A percentile compares a stretch with the other conserved stretches of the same genome.
Evolutionary conservation across 2,329 filamentous ascomycete species (phyloP).

Genomic region (Venturia nashicola): DNA sequence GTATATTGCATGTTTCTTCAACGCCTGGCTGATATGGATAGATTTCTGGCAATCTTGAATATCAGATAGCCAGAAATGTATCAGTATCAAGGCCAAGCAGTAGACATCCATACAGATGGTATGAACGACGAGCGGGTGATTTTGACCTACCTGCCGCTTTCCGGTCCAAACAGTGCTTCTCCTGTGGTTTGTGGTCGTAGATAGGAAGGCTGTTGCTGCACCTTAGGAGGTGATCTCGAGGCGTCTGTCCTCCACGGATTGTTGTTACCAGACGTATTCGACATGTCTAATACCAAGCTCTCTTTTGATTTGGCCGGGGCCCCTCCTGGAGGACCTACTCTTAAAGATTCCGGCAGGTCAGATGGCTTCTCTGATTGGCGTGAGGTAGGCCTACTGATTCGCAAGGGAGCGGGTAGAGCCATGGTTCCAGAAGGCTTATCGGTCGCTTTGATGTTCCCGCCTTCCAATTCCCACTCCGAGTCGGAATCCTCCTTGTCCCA

Average conservation of each 20-base stretch:
- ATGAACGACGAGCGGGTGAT: not conserved
- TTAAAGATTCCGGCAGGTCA: constrained; percentile 13
- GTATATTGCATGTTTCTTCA: not conserved
- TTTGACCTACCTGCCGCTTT: not conserved
- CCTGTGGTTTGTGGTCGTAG: constrained; percentile 9
- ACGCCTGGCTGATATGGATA: not conserved
- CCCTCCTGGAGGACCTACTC: constrained; percentile 12
- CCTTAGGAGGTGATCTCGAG: not conserved
- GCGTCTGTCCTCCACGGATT: constrained; percentile 5
- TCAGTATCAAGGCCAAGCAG: not conserved
- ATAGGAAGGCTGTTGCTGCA: constrained; percentile 6
- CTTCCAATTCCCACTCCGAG: constrained; percentile 12
- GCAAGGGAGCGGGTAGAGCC: constrained; percentile 7
- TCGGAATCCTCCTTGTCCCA: constrained; percentile 13
- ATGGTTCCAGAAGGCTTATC: not conserved
- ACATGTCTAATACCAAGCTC: constrained; percentile 5
- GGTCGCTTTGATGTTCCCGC: constrained; percentile 14
- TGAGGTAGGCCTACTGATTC: constrained; percentile 6
- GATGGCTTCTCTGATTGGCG: constrained; percentile 1
- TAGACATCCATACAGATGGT: not conserved
- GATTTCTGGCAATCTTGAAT: constrained; percentile 2
- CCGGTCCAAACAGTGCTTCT: constrained; percentile 3
- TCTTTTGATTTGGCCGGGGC: constrained; percentile 8
- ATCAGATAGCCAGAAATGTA: not conserved
- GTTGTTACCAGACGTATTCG: not conserved